Evolutionary conservation across 768 basidiomycete species (phyloP), one percentile per base, ranked within the genome.

Genomic region (Lactarius hatsudake): DNA sequence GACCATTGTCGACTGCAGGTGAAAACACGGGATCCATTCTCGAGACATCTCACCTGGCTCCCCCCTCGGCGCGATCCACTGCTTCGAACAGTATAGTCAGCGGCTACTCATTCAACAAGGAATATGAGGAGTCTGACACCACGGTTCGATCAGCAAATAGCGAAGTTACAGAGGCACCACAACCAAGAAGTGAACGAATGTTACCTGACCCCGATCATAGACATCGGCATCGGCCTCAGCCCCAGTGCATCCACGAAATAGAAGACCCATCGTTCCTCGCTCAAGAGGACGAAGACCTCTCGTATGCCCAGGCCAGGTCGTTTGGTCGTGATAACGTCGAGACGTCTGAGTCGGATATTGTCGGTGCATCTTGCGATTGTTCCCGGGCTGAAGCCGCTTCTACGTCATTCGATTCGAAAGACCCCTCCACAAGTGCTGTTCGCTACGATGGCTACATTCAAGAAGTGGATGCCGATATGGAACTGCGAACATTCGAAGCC

Each of bases 381-480:
- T 56, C 65, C 26, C 54, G 65, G 15, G 62, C 65, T 34, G 59
- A 63, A 38, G 55, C 36, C 23, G 5, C 59, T 17, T 53, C 63
- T 65, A 54, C 48, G 15, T 36, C 20, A 20, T 40, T 55, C 34
- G 40, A 60, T 61, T 45, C 38, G 8, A 62, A 36, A 63, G n/a
- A 69, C 26, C 9, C 72, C 74, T 0, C 74, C 67, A 36, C 74
- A 55, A 17, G 74, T 66, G 6, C 67, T 67, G 79, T 86, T 34
- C 82, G 87, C 23, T 80, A 82, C 62, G 73, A 75, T 0, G 88
- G 87, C 0, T 84, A 80, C 77, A 87, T 90, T 43, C 77, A 81
- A 28, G 75, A 78, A 2, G 84, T 84, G 10, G 85, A 88, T 67
- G 77, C 84, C 66, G 79, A 80, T 5, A 70, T 75, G 3, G 87